phyloP scores from a whole-genome alignment of 768 basidiomycete species.

The Hebeloma cylindrosporum region DNA sequence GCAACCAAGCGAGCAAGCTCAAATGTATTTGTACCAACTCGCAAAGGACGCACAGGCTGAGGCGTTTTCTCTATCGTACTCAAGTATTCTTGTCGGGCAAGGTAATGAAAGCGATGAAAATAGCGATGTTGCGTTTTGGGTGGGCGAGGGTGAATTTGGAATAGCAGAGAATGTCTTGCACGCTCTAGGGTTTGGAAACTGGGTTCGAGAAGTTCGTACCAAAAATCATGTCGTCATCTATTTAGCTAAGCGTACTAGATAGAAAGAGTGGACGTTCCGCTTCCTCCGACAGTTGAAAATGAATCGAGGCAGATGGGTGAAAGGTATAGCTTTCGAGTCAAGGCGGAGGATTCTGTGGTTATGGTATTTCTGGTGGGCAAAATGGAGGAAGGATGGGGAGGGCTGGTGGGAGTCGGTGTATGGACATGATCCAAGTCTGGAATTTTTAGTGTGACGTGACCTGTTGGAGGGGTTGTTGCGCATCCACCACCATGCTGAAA shows the following conservation, averaged over 20 bases:
- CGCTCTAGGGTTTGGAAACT: constrained; percentile 18
- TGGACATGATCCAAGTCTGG: constrained; percentile 35
- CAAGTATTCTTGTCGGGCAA: constrained; percentile 54
- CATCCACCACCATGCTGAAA: constrained; percentile 16
- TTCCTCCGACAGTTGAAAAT: constrained; percentile 5
- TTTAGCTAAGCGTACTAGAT: constrained; percentile 8
- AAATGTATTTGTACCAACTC: constrained; percentile 33
- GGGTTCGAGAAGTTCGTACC: background rate
- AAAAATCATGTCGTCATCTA: background rate
- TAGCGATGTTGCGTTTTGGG: constrained; percentile 52
- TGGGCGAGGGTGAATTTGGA: constrained; percentile 42
- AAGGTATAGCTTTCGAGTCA: constrained; percentile 17
- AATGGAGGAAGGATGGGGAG: constrained; percentile 21
- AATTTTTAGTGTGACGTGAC: constrained; percentile 11
- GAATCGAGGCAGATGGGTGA: constrained; percentile 8
- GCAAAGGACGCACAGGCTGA: constrained; percentile 38
- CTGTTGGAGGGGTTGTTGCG: constrained; percentile 4
- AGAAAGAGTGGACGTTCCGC: background rate
- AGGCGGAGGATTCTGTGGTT: constrained; percentile 12
- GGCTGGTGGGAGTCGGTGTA: constrained; percentile 26
- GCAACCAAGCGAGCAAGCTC: too few relatives aligned
- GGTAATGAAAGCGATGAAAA: constrained; percentile 59
- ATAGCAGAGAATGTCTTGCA: constrained; percentile 22
- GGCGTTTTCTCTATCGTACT: constrained; percentile 41
- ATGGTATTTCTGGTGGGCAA: constrained; percentile 15